Evolutionary conservation across 1,139 yeast genomes (phyloP).

Genomic region (Candida sp.): DNA sequence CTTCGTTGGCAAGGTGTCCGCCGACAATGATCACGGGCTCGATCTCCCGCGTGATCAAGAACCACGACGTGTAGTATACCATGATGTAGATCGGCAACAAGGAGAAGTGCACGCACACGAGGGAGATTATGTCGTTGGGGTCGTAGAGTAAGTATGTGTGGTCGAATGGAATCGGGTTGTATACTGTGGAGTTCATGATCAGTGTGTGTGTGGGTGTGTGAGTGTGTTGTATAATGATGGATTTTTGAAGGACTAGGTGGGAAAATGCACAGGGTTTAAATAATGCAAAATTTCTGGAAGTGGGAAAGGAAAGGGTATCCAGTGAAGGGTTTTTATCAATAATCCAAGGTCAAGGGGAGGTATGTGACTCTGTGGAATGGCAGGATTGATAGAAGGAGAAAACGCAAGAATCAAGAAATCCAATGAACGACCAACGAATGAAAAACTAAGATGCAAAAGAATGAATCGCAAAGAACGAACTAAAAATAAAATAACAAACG

Average conservation of each 20-base stretch:
- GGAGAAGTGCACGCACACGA: slow-evolving; percentile 72
- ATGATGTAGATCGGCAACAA: slow-evolving; percentile 83
- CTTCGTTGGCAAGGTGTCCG: slow-evolving; percentile 85
- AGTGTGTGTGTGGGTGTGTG: neutral
- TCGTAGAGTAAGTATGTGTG: slow-evolving; percentile 84
- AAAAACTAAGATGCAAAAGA: neutral
- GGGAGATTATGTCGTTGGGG: slow-evolving; percentile 64
- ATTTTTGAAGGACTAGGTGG: neutral
- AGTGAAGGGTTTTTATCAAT: too few species aligned
- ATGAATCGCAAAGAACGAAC: neutral
- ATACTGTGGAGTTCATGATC: neutral
- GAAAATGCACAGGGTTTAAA: neutral
- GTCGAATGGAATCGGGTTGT: slow-evolving; percentile 49
- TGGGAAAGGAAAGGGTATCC: neutral
- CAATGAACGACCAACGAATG: neutral
- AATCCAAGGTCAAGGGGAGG: too few species aligned
- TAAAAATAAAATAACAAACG: neutral
- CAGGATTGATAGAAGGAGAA: neutral
- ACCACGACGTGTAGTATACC: slow-evolving; percentile 85
- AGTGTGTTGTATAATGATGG: neutral
- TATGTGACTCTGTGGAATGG: neutral
- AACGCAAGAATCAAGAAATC: neutral
- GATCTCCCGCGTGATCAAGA: slow-evolving; percentile 78
- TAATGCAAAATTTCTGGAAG: neutral
- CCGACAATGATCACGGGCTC: slow-evolving; percentile 85